phyloP scores from a whole-genome alignment of 2,329 filamentous ascomycete genomes.

The Elsinoe batatas region DNA sequence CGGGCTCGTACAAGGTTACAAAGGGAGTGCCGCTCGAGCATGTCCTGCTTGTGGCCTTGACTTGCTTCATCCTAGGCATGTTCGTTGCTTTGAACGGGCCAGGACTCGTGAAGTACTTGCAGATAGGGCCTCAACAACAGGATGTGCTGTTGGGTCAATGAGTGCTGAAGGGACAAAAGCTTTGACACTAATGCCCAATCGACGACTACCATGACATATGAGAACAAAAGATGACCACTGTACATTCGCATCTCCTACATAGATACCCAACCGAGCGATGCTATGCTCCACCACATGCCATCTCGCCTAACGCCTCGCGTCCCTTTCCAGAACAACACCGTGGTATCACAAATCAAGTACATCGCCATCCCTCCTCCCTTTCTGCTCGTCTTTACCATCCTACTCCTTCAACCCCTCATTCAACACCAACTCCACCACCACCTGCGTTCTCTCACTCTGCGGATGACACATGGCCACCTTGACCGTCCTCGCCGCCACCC shows the following conservation, averaged over 20 bases:
- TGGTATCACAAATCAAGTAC: slow-evolving; percentile 5
- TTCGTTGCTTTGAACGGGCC: not conserved
- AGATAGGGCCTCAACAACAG: not conserved
- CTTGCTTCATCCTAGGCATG: not conserved
- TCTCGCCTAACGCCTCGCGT: not conserved
- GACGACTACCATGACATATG: too few species aligned
- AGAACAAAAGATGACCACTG: not conserved
- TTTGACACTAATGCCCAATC: too few species aligned
- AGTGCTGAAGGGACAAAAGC: not conserved
- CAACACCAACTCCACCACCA: slow-evolving; percentile 83
- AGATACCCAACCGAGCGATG: slow-evolving; percentile 11
- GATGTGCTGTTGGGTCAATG: not conserved
- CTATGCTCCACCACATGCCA: not conserved
- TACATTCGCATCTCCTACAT: slow-evolving; percentile 8
- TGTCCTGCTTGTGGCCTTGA: not conserved
- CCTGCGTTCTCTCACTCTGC: slow-evolving; percentile 69
- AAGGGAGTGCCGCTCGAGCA: not conserved
- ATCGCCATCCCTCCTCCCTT: not conserved
- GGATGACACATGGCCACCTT: slow-evolving; percentile 96
- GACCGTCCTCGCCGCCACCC: slow-evolving; percentile 54
- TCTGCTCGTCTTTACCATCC: not conserved
- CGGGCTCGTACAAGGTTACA: slow-evolving; percentile 1
- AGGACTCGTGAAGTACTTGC: not conserved
- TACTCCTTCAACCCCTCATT: slow-evolving; percentile 58
- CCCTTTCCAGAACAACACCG: not conserved